Conservation (phyloP, 805 yeast genomes). For the Scheffersomyces coipomensis region DNA sequence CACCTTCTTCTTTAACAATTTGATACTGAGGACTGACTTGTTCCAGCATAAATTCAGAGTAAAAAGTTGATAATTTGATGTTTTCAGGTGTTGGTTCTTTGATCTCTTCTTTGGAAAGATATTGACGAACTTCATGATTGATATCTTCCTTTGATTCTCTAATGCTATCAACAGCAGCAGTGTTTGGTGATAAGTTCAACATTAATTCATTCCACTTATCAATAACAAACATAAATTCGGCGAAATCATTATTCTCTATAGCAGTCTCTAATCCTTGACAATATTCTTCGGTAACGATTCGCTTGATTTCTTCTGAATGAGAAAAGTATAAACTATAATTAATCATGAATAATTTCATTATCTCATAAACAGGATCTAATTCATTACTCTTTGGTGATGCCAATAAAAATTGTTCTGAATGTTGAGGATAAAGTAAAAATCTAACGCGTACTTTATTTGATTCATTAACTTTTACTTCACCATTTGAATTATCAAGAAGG, state of each 20-base stretch:
- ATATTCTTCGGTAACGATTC: slow-evolving; percentile 32
- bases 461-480: slow-evolving; percentile 18
- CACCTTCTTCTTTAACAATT: not conserved
- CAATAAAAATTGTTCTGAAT: slow-evolving; percentile 49
- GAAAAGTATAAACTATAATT: slow-evolving; percentile 41
- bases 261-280: slow-evolving; percentile 29
- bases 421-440: slow-evolving; percentile 41
- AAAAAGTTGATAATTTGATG: slow-evolving; percentile 17
- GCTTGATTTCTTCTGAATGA: slow-evolving; percentile 28
- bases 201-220: slow-evolving; percentile 43
- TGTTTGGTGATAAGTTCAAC: slow-evolving; percentile 35
- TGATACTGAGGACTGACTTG: slow-evolving; percentile 9
- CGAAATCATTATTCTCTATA: slow-evolving; percentile 31
- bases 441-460: slow-evolving; percentile 29
- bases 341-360: slow-evolving; percentile 46
- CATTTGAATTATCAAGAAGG: slow-evolving; percentile 12
- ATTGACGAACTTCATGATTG: slow-evolving; percentile 20
- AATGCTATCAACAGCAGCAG: slow-evolving; percentile 7
- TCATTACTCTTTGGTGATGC: slow-evolving; percentile 54
- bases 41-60: slow-evolving; percentile 13
- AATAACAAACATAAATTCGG: slow-evolving; percentile 31
- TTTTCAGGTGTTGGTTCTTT: slow-evolving; percentile 14
- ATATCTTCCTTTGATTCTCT: slow-evolving; percentile 12
- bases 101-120: slow-evolving; percentile 9
- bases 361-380: slow-evolving; percentile 62